Base-by-base conservation (phyloP, 2,329 filamentous ascomycete genomes). In the Emmonsiellopsis sp. region DNA sequence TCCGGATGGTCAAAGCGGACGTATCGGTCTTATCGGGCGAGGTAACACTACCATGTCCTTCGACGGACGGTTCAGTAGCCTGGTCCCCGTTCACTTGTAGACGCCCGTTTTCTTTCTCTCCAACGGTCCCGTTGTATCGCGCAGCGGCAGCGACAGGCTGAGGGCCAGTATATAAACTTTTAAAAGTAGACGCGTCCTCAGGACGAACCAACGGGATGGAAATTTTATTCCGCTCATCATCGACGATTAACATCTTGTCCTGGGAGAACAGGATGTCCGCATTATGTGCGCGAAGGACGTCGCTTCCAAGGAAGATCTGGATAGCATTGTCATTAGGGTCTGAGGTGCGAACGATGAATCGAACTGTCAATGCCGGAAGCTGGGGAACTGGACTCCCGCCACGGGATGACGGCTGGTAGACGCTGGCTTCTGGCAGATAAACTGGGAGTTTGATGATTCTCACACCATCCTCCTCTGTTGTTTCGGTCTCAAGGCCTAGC, bases 191-290 rank as follows among this genome's bases (percentile, higher is more conserved):
- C 53, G 95, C 89, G 62, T 95, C 86, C 68, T 97, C 93, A 0
- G 93, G 93, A 32, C 93, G 83, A 42, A 95, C 90, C 60, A 98
- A 86, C 2, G 93, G 93, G 36, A 98, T 85, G 13, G 88, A 90
- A 10, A 97, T 76, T 63, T 92, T 93, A 66, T 87, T 89, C 45
- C 86, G 81, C 55, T 95, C 88, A 64, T 89, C 87, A 61, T 94
- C 88, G 60, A 90, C 91, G 32, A 97, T 76, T 0, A 87, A 86
- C 75, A 98, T 82, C 58, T 86, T 86, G 64, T 95, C 95, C 59
- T 91, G 88, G 0, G 93, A 97, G 62, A 98, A 88, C 21, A 97
- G 73, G 9, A 98, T 79, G 66, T 97, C 93, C 27, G 89, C 92
- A 59, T 87, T 95, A 65, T 95, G 88, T 8, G 86, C 79, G 57